These are phyloP conservation scores for Magnaporthales sp. DNA, from an alignment of 2,329 filamentous ascomycete species.

Conservation along the genomic window DNA sequence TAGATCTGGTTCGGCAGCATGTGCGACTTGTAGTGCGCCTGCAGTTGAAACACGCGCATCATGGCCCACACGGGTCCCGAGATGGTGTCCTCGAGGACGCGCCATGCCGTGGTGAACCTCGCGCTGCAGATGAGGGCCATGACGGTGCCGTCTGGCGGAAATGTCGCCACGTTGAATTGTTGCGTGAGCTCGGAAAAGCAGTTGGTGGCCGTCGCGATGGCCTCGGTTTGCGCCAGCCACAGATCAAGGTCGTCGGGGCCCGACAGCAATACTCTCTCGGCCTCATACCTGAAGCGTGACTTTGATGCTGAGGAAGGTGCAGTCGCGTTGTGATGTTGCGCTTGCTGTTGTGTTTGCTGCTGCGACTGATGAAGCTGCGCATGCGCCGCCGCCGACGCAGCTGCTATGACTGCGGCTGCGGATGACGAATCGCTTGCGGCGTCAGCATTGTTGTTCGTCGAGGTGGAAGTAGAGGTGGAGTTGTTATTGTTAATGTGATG, in stretches of 20 bases:
- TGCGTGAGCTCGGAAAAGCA: slow-evolving; percentile 13
- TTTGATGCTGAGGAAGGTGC: neutral
- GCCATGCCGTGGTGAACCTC: slow-evolving; percentile 12
- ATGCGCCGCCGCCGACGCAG: slow-evolving; percentile 1
- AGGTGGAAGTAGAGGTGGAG: neutral
- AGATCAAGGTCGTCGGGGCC: slow-evolving; percentile 7
- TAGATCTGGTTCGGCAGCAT: slow-evolving; percentile 11
- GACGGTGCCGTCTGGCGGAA: slow-evolving; percentile 11
- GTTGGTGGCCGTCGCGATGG: slow-evolving; percentile 10
- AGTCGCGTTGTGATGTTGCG: neutral
- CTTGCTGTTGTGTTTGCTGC: neutral
- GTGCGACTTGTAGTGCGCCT: slow-evolving; percentile 11
- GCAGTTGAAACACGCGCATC: slow-evolving; percentile 10
- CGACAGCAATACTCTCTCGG: slow-evolving; percentile 3
- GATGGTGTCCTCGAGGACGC: slow-evolving; percentile 13
- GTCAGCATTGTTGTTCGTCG: neutral
- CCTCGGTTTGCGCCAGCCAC: slow-evolving; percentile 12
- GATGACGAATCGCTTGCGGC: neutral
- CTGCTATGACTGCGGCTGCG: neutral
- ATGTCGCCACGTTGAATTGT: slow-evolving; percentile 9
- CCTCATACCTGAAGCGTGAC: slow-evolving; percentile 3
- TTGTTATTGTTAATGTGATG: neutral
- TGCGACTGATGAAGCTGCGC: neutral
- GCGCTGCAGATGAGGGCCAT: slow-evolving; percentile 12
- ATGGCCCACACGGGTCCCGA: slow-evolving; percentile 13